Evolutionary conservation across 257 asterid genomes (phyloP).

Genomic region (Nemophila menziesii): DNA sequence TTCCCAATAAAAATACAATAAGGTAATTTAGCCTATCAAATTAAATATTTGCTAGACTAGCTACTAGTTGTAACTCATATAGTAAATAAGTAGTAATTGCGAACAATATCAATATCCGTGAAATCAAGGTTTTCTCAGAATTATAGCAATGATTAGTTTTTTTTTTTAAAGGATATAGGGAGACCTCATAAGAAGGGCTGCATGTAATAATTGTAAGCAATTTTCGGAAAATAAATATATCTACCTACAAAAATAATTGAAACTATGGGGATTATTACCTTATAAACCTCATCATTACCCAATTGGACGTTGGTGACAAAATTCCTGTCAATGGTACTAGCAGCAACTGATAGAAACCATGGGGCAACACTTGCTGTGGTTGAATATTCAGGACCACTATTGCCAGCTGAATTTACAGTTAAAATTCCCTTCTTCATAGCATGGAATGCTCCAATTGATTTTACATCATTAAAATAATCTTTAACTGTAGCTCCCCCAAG

Average conservation of each 20-base stretch:
- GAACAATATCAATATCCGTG: too few species aligned
- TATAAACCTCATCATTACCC: slow-evolving; percentile 8
- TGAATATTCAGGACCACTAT: slow-evolving; percentile 41
- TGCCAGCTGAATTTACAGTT: slow-evolving; percentile 41
- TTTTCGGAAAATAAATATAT: neutral
- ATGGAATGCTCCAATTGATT: slow-evolving; percentile 41
- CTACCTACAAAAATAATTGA: too few species aligned
- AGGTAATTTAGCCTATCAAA: too few species aligned
- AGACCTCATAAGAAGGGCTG: neutral
- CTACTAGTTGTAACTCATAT: too few species aligned
- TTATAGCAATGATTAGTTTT: neutral
- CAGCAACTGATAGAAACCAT: slow-evolving; percentile 53
- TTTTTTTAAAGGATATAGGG: neutral
- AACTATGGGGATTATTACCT: neutral
- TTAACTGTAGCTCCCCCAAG: slow-evolving; percentile 34
- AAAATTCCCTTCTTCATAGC: slow-evolving; percentile 45
- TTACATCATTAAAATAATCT: slow-evolving; percentile 28
- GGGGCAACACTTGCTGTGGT: slow-evolving; percentile 38
- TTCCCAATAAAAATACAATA: too few species aligned
- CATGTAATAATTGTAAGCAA: neutral
- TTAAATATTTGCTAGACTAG: too few species aligned
- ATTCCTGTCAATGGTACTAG: slow-evolving; percentile 38
- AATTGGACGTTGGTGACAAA: slow-evolving; percentile 34
- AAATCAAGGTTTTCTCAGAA: too few species aligned
- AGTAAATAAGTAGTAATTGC: too few species aligned